These are phyloP conservation scores for Naegleria gruberi DNA, from an alignment of 208 protist genomes.

Conservation along the genomic window DNA sequence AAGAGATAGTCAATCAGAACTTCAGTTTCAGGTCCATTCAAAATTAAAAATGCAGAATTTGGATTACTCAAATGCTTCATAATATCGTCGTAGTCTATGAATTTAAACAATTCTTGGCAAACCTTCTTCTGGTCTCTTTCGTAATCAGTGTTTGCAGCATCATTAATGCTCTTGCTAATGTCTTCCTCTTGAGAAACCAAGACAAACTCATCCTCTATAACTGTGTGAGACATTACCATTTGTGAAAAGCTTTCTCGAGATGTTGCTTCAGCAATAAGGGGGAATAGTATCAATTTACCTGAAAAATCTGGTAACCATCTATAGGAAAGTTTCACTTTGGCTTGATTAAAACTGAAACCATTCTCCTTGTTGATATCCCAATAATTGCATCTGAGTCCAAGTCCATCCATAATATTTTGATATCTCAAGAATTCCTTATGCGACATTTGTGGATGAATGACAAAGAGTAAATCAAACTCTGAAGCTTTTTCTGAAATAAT, in stretches of 20 bases:
- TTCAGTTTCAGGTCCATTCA: background rate
- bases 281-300: background rate
- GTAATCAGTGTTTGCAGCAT: background rate
- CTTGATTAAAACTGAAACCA: background rate
- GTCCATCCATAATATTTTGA: background rate
- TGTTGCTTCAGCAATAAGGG: background rate
- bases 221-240: no score
- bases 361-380: background rate
- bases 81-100: background rate
- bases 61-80: background rate
- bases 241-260: background rate
- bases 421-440: background rate
- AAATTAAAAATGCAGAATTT: background rate
- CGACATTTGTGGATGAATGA: background rate
- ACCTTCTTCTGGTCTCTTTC: background rate
- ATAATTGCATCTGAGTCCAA: background rate
- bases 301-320: background rate
- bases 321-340: background rate
- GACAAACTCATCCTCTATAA: background rate
- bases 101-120: background rate
- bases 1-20: background rate
- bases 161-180: background rate
- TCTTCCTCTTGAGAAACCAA: background rate
- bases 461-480: background rate
- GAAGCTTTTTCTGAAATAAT: background rate